These are phyloP conservation scores for Tuber umbilicatum DNA, from an alignment of 495 filamentous ascomycete genomes.

Conservation along the genomic window DNA sequence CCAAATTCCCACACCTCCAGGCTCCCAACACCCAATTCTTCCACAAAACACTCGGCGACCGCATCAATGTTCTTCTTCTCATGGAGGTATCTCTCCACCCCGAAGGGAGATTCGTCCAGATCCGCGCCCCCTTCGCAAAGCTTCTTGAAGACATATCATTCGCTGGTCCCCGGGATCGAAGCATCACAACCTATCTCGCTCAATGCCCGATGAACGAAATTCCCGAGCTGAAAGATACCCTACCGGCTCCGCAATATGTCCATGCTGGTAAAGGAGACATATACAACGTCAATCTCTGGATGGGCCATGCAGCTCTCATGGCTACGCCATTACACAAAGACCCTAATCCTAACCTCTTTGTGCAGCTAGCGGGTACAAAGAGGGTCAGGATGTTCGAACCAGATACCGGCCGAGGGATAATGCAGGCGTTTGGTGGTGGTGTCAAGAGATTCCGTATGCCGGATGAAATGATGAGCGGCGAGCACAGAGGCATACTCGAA, in stretches of 20 bases:
- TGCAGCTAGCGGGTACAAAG: constrained; percentile 73
- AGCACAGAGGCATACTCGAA: constrained; percentile 60
- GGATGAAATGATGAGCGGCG: constrained; percentile 87
- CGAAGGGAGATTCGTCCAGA: constrained; percentile 20
- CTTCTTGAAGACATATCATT: constrained; percentile 29
- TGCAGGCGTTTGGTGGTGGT: constrained; percentile 54
- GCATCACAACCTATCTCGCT: constrained; percentile 64
- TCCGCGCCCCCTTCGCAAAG: constrained; percentile 18
- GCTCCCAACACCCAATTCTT: constrained; percentile 19
- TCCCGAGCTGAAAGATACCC: constrained; percentile 45
- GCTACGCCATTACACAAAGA: constrained; percentile 86
- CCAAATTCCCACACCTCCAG: constrained; percentile 8
- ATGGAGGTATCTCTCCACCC: constrained; percentile 23
- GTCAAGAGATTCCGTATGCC: constrained; percentile 54
- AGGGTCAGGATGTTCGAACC: constrained; percentile 64
- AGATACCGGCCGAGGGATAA: constrained; percentile 54
- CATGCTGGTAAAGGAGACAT: constrained; percentile 63
- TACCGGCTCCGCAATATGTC: constrained; percentile 60
- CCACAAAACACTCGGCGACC: constrained; percentile 12
- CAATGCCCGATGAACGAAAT: constrained; percentile 56
- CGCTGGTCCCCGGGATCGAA: neutral
- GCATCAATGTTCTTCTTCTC: constrained; percentile 6
- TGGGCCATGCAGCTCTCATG: constrained; percentile 68
- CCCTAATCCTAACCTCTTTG: constrained; percentile 89
- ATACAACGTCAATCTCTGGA: constrained; percentile 80